Evolutionary conservation across 2,329 filamentous ascomycete species (phyloP).

Genomic region (Aureobasidium namibiae): DNA sequence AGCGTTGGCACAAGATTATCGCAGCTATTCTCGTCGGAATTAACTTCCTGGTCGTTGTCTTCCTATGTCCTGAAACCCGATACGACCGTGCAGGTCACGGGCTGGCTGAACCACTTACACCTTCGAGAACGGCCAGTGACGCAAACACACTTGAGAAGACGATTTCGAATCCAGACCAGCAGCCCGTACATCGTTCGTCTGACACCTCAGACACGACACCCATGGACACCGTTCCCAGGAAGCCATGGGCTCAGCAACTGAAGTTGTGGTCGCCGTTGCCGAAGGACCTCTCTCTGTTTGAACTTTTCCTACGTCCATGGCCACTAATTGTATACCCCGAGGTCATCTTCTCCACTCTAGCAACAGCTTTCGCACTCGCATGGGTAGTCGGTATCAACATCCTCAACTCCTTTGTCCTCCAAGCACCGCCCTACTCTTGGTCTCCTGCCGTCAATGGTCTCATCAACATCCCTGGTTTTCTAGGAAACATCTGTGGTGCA

Average conservation of each 20-base stretch:
- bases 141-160: slow-evolving; percentile 15
- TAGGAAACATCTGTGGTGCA: slow-evolving; percentile 38
- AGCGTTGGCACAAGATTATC: slow-evolving; percentile 34
- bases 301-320: slow-evolving; percentile 30
- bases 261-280: slow-evolving; percentile 27
- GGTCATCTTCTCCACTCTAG: slow-evolving; percentile 30
- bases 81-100: slow-evolving; percentile 22
- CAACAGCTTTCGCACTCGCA: slow-evolving; percentile 30
- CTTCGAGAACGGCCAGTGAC: not conserved
- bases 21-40: slow-evolving; percentile 24
- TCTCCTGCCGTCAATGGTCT: slow-evolving; percentile 29
- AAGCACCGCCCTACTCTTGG: slow-evolving; percentile 32
- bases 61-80: slow-evolving; percentile 32
- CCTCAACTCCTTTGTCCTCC: slow-evolving; percentile 31
- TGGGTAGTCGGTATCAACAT: slow-evolving; percentile 34
- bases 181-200: not conserved
- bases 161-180: slow-evolving; percentile 15
- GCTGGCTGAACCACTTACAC: not conserved
- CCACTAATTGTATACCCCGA: slow-evolving; percentile 31
- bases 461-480: slow-evolving; percentile 32
- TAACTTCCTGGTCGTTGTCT: slow-evolving; percentile 29
- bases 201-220: not conserved
- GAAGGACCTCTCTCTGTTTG: slow-evolving; percentile 25
- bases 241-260: slow-evolving; percentile 28
- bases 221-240: slow-evolving; percentile 20